Base-by-base conservation (phyloP, 2,329 filamentous ascomycete species). In the Colletotrichum costaricense region DNA sequence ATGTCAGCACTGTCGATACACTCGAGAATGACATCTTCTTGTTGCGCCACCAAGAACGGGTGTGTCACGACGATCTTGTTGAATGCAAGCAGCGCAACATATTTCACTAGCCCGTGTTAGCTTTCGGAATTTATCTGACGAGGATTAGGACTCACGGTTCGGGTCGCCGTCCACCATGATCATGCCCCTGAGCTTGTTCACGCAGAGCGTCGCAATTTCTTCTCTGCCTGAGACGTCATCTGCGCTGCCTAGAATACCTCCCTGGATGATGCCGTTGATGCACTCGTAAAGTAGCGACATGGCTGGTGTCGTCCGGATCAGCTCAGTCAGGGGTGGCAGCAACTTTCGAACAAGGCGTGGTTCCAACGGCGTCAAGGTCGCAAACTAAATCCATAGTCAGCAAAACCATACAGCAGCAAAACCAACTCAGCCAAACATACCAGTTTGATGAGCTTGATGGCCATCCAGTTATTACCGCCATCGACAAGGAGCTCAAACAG, bases 271-370 rank as follows among this genome's bases (percentile, higher is more conserved):
- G 28, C 97, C 97, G 81, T 97, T 98, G 83, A 99, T 98, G 80
- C 97, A 99, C 83, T 99, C 97, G 78, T 99, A 99, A 6, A 98
- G 85, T 33, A 99, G 84, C n/a, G 97, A 98, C 97, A 98, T 98
- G 33, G 97, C 97, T 5, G 94, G 93, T 0, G 97, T 99, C 1
- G 95, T 98, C 77, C 94, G 93, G 76, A 99, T 98, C 60, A 99
- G 93, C 76, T 94, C 95, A 1, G 95, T 98, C 74, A 99, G 86
- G 19, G 97, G 97, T 8, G 96, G 95, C 35, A 98, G 85, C 19
- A 99, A 86, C 82, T 99, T 99, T 80, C 94, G 94, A 63, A 98
- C 93, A 9, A 99, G 87, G 68, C 97, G 91, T 16, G 97, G 96
- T 80, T 99, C 97, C 38, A 98, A 85, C 0, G 97, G 97, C 2